A percentile compares a stretch with the other conserved stretches of the same genome.
These are phyloP conservation scores for Linaria vulgaris DNA, from an alignment of 257 asterid species.

Conservation along the genomic window DNA sequence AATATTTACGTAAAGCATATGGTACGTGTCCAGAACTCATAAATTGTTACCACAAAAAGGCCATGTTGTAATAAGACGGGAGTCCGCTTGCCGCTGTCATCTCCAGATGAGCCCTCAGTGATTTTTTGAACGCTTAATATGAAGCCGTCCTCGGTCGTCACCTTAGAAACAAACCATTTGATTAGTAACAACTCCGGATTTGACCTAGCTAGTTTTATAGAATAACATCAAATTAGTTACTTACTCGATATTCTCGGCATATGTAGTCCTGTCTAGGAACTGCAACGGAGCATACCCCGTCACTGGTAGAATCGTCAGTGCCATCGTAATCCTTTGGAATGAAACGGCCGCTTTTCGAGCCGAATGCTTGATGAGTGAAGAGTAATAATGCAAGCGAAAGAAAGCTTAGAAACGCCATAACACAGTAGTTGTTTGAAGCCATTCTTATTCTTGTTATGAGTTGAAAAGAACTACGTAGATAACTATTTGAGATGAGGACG, in stretches of 20 bases:
- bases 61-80: conserved; percentile 66
- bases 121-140: conserved; percentile 63
- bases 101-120: conserved; percentile 45
- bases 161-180: conserved; percentile 35
- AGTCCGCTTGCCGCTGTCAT: conserved; percentile 33
- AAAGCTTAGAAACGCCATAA: conserved; percentile 21
- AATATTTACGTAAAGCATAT: too few species aligned
- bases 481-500: not conserved
- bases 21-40: not conserved
- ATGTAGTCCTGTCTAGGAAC: conserved; percentile 48
- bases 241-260: conserved; percentile 53
- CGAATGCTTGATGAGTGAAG: conserved; percentile 23
- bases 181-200: too few species aligned
- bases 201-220: not conserved
- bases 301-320: conserved; percentile 20
- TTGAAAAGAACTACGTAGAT: too few species aligned
- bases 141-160: conserved; percentile 68
- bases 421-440: conserved; percentile 22
- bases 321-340: not conserved
- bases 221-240: not conserved
- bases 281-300: conserved; percentile 42
- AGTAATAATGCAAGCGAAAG: conserved; percentile 8
- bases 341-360: conserved; percentile 7
- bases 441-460: conserved; percentile 1
- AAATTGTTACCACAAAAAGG: conserved; percentile 64